Evolutionary conservation across 2,329 filamentous ascomycete species (phyloP).

Genomic region (Colletotrichum aenigma): DNA sequence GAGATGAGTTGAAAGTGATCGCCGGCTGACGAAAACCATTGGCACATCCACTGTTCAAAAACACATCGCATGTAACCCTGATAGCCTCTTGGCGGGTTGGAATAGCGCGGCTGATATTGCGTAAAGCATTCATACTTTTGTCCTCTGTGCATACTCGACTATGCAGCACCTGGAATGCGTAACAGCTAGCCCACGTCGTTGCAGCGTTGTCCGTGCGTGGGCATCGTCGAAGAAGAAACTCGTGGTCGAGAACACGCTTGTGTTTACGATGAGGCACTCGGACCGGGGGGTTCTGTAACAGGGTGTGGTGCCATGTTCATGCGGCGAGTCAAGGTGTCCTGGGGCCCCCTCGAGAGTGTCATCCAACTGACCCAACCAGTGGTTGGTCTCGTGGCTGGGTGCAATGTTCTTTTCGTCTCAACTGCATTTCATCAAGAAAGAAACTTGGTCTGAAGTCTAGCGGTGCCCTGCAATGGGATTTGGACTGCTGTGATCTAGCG

Average conservation of each 20-base stretch:
- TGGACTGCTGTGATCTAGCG: neutral
- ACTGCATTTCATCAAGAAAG: neutral
- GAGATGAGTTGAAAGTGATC: neutral
- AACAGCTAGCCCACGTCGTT: neutral
- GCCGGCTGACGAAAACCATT: neutral
- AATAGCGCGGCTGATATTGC: neutral
- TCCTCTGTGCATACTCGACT: neutral
- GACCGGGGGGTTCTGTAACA: conserved; percentile 15
- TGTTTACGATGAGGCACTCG: neutral
- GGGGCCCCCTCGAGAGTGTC: neutral
- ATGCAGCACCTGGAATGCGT: neutral
- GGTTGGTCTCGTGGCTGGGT: neutral
- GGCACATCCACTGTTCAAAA: neutral
- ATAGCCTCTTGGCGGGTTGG: neutral
- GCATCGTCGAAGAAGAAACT: neutral
- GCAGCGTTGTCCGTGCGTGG: neutral
- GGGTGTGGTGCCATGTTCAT: neutral
- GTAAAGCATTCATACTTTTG: neutral
- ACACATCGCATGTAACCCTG: neutral
- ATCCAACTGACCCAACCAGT: neutral
- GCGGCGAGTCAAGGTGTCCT: neutral
- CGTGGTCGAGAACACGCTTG: neutral
- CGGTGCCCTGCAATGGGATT: neutral
- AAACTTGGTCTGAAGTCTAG: neutral
- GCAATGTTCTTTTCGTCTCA: neutral